Evolutionary conservation across 2,329 filamentous ascomycete species (phyloP).

Genomic region (Cladobotryum protrusum): DNA sequence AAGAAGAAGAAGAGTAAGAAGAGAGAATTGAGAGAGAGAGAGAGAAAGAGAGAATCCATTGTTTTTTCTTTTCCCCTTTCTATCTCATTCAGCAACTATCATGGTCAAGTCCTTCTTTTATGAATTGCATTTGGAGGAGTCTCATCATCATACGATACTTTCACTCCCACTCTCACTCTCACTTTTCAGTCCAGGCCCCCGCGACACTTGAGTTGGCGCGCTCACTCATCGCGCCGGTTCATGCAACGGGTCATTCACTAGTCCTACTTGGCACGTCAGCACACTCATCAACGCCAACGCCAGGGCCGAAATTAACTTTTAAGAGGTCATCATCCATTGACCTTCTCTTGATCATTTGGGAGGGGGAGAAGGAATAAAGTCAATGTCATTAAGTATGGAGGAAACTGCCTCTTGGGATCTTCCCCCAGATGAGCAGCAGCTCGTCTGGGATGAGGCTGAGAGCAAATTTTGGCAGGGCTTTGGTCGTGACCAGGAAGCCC

Average conservation of each 20-base stretch:
- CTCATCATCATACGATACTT: too few relatives aligned
- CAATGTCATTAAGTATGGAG: slow-evolving; percentile 3
- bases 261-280: background rate
- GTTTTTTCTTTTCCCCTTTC: too few relatives aligned
- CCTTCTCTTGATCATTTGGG: background rate
- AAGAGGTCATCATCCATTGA: background rate
- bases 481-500: slow-evolving; percentile 18
- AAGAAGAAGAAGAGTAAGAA: background rate
- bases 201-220: too few relatives aligned
- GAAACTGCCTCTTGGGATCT: slow-evolving; percentile 24
- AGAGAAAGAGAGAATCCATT: background rate
- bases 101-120: too few relatives aligned
- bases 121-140: too few relatives aligned
- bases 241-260: too few relatives aligned
- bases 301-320: background rate
- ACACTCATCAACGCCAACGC: background rate
- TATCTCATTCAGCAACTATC: too few relatives aligned
- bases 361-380: too few relatives aligned
- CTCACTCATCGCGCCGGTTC: too few relatives aligned
- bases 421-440: slow-evolving; percentile 25
- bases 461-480: slow-evolving; percentile 29
- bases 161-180: too few relatives aligned
- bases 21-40: background rate
- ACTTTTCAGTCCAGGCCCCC: too few relatives aligned
- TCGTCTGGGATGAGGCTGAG: slow-evolving; percentile 32